Evolutionary conservation across 176 grass and related monocot genomes (phyloP).

Genomic region (Rhynchospora breviuscula): DNA sequence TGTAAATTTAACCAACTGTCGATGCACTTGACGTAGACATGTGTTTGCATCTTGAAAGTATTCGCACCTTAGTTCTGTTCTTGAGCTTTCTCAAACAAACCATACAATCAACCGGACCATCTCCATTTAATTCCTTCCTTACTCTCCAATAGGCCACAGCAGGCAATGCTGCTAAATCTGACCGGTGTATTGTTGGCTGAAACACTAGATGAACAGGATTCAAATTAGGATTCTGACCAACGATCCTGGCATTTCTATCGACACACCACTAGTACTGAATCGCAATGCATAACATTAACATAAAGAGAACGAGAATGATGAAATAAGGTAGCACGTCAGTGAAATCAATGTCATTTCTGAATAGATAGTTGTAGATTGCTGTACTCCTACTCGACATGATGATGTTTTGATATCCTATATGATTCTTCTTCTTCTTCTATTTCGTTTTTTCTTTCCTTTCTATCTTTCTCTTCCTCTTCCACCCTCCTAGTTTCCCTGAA

Average conservation of each 20-base stretch:
- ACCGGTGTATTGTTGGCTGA: neutral
- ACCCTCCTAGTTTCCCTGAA: neutral
- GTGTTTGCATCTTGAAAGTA: conserved; percentile 44
- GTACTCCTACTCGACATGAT: conserved; percentile 32
- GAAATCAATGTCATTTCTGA: conserved; percentile 11
- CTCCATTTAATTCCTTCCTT: neutral
- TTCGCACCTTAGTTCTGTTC: conserved; percentile 46
- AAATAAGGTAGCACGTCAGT: conserved; percentile 18
- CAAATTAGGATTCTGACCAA: no score
- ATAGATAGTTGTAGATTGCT: neutral
- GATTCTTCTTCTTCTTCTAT: neutral
- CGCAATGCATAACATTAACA: conserved; percentile 27
- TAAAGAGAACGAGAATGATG: conserved; percentile 25
- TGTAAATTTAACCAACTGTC: conserved; percentile 50
- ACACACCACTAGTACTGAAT: no score
- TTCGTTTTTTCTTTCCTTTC: neutral
- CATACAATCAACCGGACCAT: conserved; percentile 23
- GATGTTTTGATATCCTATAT: neutral
- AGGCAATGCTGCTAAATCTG: conserved; percentile 45
- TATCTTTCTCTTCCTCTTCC: neutral
- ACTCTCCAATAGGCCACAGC: conserved; percentile 21
- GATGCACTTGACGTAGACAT: conserved; percentile 60
- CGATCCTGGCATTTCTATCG: no score
- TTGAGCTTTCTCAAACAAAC: conserved; percentile 56
- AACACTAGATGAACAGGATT: no score